Evolutionary conservation across 768 basidiomycete genomes (phyloP).

Genomic region (Lepiota subincarnata): DNA sequence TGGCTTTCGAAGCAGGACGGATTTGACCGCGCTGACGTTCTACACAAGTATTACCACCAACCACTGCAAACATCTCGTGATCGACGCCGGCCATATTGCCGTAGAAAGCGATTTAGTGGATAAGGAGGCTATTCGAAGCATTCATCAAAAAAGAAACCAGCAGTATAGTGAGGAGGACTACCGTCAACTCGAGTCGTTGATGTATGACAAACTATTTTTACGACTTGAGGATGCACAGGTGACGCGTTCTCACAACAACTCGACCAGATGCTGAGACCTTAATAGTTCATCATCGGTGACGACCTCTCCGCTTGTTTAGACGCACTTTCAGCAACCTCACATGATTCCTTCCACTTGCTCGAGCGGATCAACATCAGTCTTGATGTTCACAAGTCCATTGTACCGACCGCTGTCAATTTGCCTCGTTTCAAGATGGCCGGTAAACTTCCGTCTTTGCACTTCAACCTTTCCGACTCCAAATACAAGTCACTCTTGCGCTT

Average conservation of each 20-base stretch:
- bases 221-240: conserved; percentile 90
- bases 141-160: conserved; percentile 80
- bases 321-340: conserved; percentile 59
- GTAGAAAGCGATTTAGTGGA: conserved; percentile 88
- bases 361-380: conserved; percentile 91
- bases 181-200: conserved; percentile 77
- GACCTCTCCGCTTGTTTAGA: conserved; percentile 77
- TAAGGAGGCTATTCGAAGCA: conserved; percentile 70
- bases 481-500: conserved; percentile 91
- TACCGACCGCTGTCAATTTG: conserved; percentile 75
- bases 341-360: conserved; percentile 74
- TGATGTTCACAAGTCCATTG: conserved; percentile 88
- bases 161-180: conserved; percentile 88
- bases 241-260: conserved; percentile 28
- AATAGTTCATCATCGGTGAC: conserved; percentile 87
- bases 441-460: conserved; percentile 77
- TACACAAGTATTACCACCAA: conserved; percentile 63
- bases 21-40: conserved; percentile 5
- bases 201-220: conserved; percentile 91
- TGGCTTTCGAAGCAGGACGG: conserved; percentile 1
- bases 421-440: conserved; percentile 90
- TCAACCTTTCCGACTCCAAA: conserved; percentile 89
- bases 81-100: conserved; percentile 96
- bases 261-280: not conserved
- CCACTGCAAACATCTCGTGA: conserved; percentile 78